A percentile compares a stretch with the other conserved stretches of the same genome.
Conservation (phyloP, 768 basidiomycete genomes). For the Termitomyces sp. region DNA sequence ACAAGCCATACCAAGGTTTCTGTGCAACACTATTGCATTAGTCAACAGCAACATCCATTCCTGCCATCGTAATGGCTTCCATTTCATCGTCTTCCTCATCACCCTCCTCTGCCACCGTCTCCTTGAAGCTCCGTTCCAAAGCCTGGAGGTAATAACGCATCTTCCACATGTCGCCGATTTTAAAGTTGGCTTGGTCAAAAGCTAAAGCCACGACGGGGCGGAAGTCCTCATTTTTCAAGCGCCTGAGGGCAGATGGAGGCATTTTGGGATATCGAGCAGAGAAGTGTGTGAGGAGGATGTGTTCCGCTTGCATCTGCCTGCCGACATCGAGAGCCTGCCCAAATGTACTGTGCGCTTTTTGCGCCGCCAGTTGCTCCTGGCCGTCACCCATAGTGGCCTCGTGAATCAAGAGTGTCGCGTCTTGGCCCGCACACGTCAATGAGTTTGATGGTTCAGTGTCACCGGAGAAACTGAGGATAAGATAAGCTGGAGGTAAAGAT, state of each 20-base stretch:
- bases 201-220: slow-evolving; percentile 61
- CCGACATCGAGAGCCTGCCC: slow-evolving; percentile 83
- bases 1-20: neutral
- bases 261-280: slow-evolving; percentile 91
- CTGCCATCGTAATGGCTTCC: slow-evolving; percentile 7
- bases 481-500: slow-evolving; percentile 26
- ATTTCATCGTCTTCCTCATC: slow-evolving; percentile 25
- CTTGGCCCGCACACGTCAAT: slow-evolving; percentile 56
- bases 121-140: slow-evolving; percentile 57
- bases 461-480: slow-evolving; percentile 71
- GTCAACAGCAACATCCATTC: slow-evolving; percentile 17
- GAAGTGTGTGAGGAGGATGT: slow-evolving; percentile 92
- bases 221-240: slow-evolving; percentile 1
- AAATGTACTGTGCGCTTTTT: slow-evolving; percentile 87
- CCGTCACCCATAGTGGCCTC: slow-evolving; percentile 92
- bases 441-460: slow-evolving; percentile 78
- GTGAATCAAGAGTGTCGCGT: slow-evolving; percentile 83
- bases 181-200: slow-evolving; percentile 73
- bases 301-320: slow-evolving; percentile 75
- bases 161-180: slow-evolving; percentile 82
- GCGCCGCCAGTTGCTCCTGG: slow-evolving; percentile 61
- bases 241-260: slow-evolving; percentile 44
- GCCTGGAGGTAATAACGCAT: slow-evolving; percentile 70
- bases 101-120: slow-evolving; percentile 45
- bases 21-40: neutral